Evolutionary conservation across 2,329 filamentous ascomycete genomes (phyloP).

Genomic region (Sarocladiaceae sp.): DNA sequence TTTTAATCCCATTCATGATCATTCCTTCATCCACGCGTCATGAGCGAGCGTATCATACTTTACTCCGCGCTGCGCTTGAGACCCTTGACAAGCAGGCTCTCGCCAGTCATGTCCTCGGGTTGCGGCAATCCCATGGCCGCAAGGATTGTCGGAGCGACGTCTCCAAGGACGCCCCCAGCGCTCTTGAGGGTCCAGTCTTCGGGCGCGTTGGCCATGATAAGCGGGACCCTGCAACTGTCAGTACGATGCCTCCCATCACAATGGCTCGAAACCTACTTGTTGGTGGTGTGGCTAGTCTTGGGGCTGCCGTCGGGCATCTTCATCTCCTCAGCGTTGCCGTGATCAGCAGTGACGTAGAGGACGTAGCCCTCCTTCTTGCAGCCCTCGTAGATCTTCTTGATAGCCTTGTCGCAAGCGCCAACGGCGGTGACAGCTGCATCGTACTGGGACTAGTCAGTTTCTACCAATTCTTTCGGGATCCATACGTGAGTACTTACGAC

Average conservation of each 20-base stretch:
- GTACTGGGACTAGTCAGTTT: conserved; percentile 41
- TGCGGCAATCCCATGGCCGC: conserved; percentile 85
- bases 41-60: conserved; percentile 9
- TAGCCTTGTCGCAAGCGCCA: conserved; percentile 85
- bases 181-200: conserved; percentile 77
- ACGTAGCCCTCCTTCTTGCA: conserved; percentile 92
- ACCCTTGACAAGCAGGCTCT: conserved; percentile 73
- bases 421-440: conserved; percentile 84
- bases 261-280: conserved; percentile 47
- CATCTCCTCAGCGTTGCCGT: conserved; percentile 99
- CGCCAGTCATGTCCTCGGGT: conserved; percentile 87
- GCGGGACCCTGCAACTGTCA: conserved; percentile 55
- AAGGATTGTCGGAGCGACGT: conserved; percentile 92
- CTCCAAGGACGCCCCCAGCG: conserved; percentile 77
- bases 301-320: conserved; percentile 91
- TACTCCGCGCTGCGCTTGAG: conserved; percentile 31
- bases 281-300: conserved; percentile 96
- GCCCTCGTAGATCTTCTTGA: conserved; percentile 83
- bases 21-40: conserved; percentile 2
- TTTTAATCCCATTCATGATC: conserved; percentile 1
- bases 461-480: background rate
- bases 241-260: background rate
- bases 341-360: conserved; percentile 92
- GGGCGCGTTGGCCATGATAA: conserved; percentile 96
- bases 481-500: conserved; percentile 36